Conservation (phyloP, 306 rosid species). For the Macrotyloma uniflorum region DNA sequence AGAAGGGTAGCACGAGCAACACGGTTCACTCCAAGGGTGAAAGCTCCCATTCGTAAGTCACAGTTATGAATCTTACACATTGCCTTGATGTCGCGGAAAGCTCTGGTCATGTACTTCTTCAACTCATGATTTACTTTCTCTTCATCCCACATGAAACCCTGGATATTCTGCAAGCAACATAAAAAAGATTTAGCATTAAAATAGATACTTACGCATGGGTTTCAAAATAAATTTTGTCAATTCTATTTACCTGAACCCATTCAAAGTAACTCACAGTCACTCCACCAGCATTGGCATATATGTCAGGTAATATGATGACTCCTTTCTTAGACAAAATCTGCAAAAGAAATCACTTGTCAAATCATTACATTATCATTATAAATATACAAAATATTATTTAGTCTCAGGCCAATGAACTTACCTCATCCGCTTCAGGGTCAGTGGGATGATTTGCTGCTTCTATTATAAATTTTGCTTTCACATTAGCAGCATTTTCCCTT, state of each 20-base stretch:
- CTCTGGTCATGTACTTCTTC: slow-evolving; percentile 65
- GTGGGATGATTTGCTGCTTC: slow-evolving; percentile 79
- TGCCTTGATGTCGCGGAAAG: slow-evolving; percentile 62
- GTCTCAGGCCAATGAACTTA: neutral
- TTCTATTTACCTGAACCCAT: slow-evolving; percentile 74
- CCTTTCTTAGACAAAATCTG: slow-evolving; percentile 67
- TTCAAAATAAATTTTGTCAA: neutral
- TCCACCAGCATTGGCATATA: slow-evolving; percentile 78
- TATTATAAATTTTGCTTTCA: slow-evolving; percentile 61
- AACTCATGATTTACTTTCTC: slow-evolving; percentile 64
- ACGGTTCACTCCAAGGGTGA: slow-evolving; percentile 69
- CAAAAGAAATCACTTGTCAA: neutral
- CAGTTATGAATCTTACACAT: slow-evolving; percentile 70
- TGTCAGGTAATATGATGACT: slow-evolving; percentile 68
- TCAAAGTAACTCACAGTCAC: slow-evolving; percentile 83
- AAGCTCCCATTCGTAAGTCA: slow-evolving; percentile 77
- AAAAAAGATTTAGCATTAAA: neutral
- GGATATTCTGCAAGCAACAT: slow-evolving; percentile 62
- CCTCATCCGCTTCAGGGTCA: slow-evolving; percentile 75
- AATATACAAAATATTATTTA: no score
- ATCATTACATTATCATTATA: neutral
- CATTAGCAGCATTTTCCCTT: slow-evolving; percentile 64
- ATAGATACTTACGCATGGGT: no score
- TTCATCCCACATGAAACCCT: slow-evolving; percentile 89
- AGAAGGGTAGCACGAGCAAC: slow-evolving; percentile 71